Base-by-base conservation (phyloP, 345 rosid species). In the Stellera chamaejasme region DNA sequence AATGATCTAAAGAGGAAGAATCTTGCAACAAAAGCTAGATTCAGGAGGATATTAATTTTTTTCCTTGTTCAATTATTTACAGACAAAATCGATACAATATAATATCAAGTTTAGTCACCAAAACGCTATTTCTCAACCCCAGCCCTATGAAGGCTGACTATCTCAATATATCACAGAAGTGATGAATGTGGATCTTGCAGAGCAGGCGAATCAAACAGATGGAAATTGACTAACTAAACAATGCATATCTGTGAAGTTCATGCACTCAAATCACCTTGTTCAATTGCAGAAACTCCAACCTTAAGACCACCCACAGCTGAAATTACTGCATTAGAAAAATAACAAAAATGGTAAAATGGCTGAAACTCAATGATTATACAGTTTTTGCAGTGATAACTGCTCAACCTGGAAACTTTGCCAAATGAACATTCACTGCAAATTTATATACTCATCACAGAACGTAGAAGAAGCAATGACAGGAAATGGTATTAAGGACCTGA, bases 291-390 rank as follows among this genome's bases (percentile, higher is more conserved):
- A 54, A 82, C 81, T 65, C 84, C 96, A 52, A 90, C 96, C 72
- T 84, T 90, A 26, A 94, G 83, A 61, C 99, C 99, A 71, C 84
- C 86, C 74, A 94, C 96, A 73, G 97, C 97, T 54, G 99, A 94
- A 74, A 80, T 76, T 16, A 94, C 99, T 90, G 88, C 85, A 82
- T 49, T 55, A 61, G 46, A 62, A 67, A 62, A 60, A 53, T 56
- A 54, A 61, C 52, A 56, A 42, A 42, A 48, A 47, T 39, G 19
- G 54, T 51, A 23, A 53, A 45, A 32, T 48, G 45, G 32, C 52
- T 62, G 26, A 42, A 25, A 10, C 11, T 43, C 15, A 52, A 44
- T 25, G 58, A 47, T 47, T 52, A 65, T 43, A 8, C 54, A 42
- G 15, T 50, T 28, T 50, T 50, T 19, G 26, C 10, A 46, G 11